These are phyloP conservation scores for Chlamydomonas applanata DNA, from an alignment of 139 green algal species.

Conservation along the genomic window DNA sequence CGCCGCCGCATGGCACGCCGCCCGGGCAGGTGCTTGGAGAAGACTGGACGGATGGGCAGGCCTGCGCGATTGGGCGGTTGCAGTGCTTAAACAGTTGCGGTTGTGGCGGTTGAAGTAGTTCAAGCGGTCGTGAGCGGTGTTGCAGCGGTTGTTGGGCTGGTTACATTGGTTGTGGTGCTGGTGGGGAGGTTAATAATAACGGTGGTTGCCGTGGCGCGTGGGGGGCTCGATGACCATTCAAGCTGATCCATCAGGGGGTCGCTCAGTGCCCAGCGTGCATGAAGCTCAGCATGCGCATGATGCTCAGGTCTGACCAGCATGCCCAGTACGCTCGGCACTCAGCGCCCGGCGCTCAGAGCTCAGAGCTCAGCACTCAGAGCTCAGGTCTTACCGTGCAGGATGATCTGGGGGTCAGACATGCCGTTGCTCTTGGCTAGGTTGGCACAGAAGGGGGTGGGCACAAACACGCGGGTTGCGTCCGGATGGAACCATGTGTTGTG, in stretches of 20 bases:
- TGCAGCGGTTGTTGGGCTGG: no score
- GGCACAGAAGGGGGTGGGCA: conserved; percentile 61
- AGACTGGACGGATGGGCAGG: conserved; percentile 92
- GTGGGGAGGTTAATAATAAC: no score
- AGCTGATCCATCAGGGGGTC: no score
- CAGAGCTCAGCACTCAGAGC: no score
- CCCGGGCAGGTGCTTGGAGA: conserved; percentile 63
- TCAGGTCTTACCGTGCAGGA: conserved; percentile 55
- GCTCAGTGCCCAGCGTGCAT: conserved; percentile 14
- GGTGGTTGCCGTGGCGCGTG: no score
- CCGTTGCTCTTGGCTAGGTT: conserved; percentile 32
- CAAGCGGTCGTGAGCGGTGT: no score
- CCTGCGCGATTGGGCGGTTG: no score
- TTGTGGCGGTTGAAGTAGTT: no score
- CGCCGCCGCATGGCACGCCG: conserved; percentile 8
- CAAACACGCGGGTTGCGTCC: conserved; percentile 79
- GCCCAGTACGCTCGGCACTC: not conserved
- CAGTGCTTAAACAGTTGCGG: no score
- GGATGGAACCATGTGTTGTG: conserved; percentile 95
- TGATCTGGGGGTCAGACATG: conserved; percentile 53
- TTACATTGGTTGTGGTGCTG: no score
- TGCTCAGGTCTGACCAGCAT: not conserved
- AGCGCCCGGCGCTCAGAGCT: not conserved
- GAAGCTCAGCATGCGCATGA: not conserved
- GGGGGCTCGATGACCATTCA: no score